Evolutionary conservation across 495 filamentous ascomycete genomes (phyloP).

Genomic region (Aspergillus cristatus): DNA sequence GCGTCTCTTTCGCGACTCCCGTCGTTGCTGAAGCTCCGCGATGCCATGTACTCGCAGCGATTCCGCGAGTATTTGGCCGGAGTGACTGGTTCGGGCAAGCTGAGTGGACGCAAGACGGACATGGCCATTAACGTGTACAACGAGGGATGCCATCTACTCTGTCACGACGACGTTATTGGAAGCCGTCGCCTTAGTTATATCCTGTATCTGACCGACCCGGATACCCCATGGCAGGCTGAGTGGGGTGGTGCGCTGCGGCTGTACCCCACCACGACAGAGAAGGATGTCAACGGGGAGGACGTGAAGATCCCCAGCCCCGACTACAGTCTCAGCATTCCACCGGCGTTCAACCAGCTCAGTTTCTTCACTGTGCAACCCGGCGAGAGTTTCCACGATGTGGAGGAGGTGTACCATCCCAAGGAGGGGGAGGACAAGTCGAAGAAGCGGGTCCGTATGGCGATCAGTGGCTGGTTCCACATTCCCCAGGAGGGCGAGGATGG

Average conservation of each 20-base stretch:
- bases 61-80: constrained; percentile 84
- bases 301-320: constrained; percentile 70
- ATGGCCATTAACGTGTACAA: constrained; percentile 99
- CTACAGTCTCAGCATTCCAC: constrained; percentile 68
- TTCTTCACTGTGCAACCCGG: constrained; percentile 98
- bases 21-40: constrained; percentile 74
- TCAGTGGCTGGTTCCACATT: constrained; percentile 99
- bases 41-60: constrained; percentile 81
- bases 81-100: constrained; percentile 72
- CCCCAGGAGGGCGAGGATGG: constrained; percentile 94
- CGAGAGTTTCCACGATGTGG: constrained; percentile 96
- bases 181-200: constrained; percentile 92
- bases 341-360: constrained; percentile 92
- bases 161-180: constrained; percentile 98
- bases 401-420: constrained; percentile 79
- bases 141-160: constrained; percentile 88
- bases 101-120: constrained; percentile 93
- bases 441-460: constrained; percentile 85
- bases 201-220: constrained; percentile 89
- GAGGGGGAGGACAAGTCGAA: constrained; percentile 54
- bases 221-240: constrained; percentile 78
- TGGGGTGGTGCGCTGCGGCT: constrained; percentile 92
- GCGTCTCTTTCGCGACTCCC: constrained; percentile 73
- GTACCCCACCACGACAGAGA: constrained; percentile 66
- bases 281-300: constrained; percentile 54